Percentiles rank a stretch among this genome's conserved stretches.
Conservation (phyloP, 2,329 filamentous ascomycete species). For the Aspergillus fumigatus region DNA sequence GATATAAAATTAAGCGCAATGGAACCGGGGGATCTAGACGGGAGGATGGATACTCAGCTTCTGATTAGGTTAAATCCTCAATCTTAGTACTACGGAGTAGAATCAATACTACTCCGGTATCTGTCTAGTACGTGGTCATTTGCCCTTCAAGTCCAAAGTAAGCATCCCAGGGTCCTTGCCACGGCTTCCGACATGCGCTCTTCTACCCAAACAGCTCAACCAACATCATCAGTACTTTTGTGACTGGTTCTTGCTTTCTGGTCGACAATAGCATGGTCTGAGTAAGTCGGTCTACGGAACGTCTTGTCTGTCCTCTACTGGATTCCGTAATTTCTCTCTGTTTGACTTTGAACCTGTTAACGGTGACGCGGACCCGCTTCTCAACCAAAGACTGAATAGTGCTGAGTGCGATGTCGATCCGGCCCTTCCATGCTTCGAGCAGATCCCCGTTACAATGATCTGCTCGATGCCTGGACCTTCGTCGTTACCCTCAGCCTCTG, state of each 20-base stretch:
- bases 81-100: constrained; percentile 8
- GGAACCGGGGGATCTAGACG: constrained; percentile 1
- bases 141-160: neutral
- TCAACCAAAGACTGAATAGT: neutral
- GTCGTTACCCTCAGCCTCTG: neutral
- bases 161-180: neutral
- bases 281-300: neutral
- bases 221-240: neutral
- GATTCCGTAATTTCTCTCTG: neutral
- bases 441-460: neutral
- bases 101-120: neutral
- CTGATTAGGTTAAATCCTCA: neutral
- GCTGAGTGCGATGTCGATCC: no score
- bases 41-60: constrained; percentile 3
- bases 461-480: neutral
- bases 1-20: constrained; percentile 1
- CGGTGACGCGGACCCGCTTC: neutral
- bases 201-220: neutral
- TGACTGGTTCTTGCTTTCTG: neutral
- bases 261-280: neutral
- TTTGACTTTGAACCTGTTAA: no score
- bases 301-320: neutral
- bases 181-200: neutral
- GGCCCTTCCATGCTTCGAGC: neutral
- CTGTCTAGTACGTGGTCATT: no score